Percentiles rank a stretch among this genome's conserved stretches.
phyloP scores from a whole-genome alignment of 2,329 filamentous ascomycete species.

The Calycina herbarum region DNA sequence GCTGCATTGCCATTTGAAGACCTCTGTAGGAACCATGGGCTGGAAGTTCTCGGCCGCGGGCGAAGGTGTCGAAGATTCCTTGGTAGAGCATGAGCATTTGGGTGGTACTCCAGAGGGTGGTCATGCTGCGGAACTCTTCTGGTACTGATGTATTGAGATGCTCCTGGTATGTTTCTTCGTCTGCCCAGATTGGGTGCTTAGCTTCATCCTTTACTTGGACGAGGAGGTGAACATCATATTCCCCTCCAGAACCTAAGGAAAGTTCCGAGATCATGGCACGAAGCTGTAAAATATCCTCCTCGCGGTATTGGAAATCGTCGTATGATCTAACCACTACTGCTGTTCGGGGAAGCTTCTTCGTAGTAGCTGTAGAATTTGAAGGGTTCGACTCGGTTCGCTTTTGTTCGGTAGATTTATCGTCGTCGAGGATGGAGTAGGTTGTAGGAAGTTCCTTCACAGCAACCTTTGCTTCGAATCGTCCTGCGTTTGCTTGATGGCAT shows the following conservation, averaged over 20 bases:
- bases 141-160: constrained; percentile 70
- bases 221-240: constrained; percentile 84
- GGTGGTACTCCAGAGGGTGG: constrained; percentile 88
- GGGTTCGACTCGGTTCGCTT: constrained; percentile 8
- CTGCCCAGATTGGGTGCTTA: constrained; percentile 75
- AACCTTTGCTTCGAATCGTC: constrained; percentile 55
- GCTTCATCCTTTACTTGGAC: constrained; percentile 83
- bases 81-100: constrained; percentile 93
- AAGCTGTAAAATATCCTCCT: constrained; percentile 79
- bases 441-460: constrained; percentile 16
- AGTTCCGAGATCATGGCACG: constrained; percentile 84
- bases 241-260: constrained; percentile 75
- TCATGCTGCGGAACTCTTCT: constrained; percentile 83
- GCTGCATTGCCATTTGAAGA: constrained; percentile 90
- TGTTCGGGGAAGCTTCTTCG: constrained; percentile 55
- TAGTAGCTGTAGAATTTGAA: constrained; percentile 12
- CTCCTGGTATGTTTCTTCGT: constrained; percentile 65
- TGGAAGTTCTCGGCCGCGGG: constrained; percentile 64
- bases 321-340: constrained; percentile 82
- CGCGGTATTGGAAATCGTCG: constrained; percentile 75
- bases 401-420: constrained; percentile 6
- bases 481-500: constrained; percentile 70
- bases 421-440: constrained; percentile 25
- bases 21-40: constrained; percentile 93
- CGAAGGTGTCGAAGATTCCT: constrained; percentile 76